These are phyloP conservation scores for Amphicarpaea edgeworthii DNA, from an alignment of 306 rosid species.

Conservation along the genomic window DNA sequence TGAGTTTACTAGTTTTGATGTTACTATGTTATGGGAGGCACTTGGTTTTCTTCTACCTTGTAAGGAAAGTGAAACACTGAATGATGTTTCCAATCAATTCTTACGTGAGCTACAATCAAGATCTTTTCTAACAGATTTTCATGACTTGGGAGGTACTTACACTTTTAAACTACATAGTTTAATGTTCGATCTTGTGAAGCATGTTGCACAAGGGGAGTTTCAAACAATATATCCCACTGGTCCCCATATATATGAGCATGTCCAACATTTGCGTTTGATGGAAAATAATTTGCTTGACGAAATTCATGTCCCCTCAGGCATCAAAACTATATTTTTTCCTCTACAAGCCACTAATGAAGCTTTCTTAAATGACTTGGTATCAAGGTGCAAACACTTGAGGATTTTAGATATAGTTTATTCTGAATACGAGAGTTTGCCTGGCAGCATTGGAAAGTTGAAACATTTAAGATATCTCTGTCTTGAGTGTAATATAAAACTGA, in stretches of 20 bases:
- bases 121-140: not conserved
- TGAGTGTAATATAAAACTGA: not conserved
- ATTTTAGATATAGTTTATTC: not conserved
- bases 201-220: not conserved
- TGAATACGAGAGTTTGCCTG: not conserved
- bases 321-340: too few species aligned
- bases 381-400: not conserved
- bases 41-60: slow-evolving; percentile 11
- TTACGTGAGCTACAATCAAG: not conserved
- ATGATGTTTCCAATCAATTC: not conserved
- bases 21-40: too few species aligned
- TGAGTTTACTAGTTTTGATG: too few species aligned
- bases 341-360: not conserved
- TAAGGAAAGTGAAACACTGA: not conserved
- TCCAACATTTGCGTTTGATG: too few species aligned
- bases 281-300: too few species aligned
- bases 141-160: too few species aligned
- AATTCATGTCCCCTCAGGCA: too few species aligned
- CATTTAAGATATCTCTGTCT: too few species aligned
- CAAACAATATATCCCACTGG: not conserved
- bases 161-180: not conserved
- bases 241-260: not conserved
- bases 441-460: too few species aligned
- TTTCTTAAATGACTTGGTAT: not conserved
- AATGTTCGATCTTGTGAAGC: not conserved